phyloP scores from a whole-genome alignment of 2,329 filamentous ascomycete genomes.

The Helotiales sp. region DNA sequence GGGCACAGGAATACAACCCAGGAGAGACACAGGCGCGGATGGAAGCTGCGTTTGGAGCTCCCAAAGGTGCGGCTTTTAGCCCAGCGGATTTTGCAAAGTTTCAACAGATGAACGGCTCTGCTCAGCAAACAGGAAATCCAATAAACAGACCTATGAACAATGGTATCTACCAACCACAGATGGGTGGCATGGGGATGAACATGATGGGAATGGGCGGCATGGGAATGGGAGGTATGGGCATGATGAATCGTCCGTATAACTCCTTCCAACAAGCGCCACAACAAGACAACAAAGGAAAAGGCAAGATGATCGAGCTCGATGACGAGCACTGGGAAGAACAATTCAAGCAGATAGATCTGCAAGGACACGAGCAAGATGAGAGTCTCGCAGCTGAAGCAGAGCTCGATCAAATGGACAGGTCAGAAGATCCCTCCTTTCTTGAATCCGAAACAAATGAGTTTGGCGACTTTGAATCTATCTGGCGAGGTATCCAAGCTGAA shows the following conservation, averaged over 20 bases:
- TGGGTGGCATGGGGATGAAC: constrained; percentile 52
- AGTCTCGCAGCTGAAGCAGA: constrained; percentile 51
- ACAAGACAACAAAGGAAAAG: constrained; percentile 69
- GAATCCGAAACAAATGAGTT: constrained; percentile 73
- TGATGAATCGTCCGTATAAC: constrained; percentile 43
- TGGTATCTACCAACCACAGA: constrained; percentile 55
- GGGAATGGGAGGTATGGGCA: constrained; percentile 49
- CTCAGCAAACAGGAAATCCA: constrained; percentile 60
- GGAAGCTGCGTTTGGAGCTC: constrained; percentile 68
- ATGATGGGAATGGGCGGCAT: constrained; percentile 41
- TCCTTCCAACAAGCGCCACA: constrained; percentile 43
- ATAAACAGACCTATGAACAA: constrained; percentile 45
- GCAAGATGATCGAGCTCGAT: constrained; percentile 90
- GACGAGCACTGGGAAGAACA: constrained; percentile 96
- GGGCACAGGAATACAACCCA: constrained; percentile 65
- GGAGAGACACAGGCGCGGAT: constrained; percentile 60
- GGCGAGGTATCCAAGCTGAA: constrained; percentile 79
- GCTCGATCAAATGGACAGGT: constrained; percentile 86
- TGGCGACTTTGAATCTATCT: constrained; percentile 88
- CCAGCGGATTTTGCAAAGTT: constrained; percentile 87
- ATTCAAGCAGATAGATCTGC: constrained; percentile 82
- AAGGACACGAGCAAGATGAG: constrained; percentile 48
- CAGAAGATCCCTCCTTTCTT: too few relatives aligned
- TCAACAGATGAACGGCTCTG: constrained; percentile 65
- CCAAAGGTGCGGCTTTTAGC: constrained; percentile 64